A percentile compares a stretch with the other conserved stretches of the same genome.
These are phyloP conservation scores for Calendula officinalis DNA, from an alignment of 129 eudicot genomes.

Conservation along the genomic window DNA sequence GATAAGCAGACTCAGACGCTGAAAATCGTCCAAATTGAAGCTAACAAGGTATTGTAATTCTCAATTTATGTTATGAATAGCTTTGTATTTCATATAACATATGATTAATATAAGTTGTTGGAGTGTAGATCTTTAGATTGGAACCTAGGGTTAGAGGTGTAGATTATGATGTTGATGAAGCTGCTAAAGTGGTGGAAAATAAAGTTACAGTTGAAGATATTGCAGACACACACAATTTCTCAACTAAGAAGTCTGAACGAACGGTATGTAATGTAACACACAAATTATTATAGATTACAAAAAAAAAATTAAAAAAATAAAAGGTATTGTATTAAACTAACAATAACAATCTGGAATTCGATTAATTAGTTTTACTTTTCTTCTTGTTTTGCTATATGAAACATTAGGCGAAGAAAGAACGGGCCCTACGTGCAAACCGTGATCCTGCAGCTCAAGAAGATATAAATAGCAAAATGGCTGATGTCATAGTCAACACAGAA, in stretches of 20 bases:
- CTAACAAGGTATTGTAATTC: conserved; percentile 56
- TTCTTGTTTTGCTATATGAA: neutral
- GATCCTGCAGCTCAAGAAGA: conserved; percentile 49
- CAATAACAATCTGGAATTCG: neutral
- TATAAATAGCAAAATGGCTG: conserved; percentile 40
- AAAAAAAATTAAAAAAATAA: too few species aligned
- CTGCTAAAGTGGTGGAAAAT: conserved; percentile 13
- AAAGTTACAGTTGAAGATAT: conserved; percentile 26
- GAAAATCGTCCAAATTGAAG: conserved; percentile 72
- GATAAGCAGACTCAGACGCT: conserved; percentile 57
- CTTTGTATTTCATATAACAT: neutral
- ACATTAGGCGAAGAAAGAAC: conserved; percentile 41
- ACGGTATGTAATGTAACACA: conserved; percentile 21
- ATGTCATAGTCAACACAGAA: conserved; percentile 36
- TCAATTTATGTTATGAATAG: neutral
- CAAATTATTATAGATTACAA: too few species aligned
- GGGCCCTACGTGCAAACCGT: conserved; percentile 35
- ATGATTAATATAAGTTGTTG: neutral
- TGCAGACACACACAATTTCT: conserved; percentile 14
- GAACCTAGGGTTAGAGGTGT: conserved; percentile 35
- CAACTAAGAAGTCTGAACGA: conserved; percentile 32
- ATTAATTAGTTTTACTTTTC: neutral
- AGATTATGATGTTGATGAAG: conserved; percentile 16
- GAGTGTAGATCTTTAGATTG: conserved; percentile 37
- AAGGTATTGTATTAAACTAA: neutral